A percentile compares a stretch with the other conserved stretches of the same genome.
Evolutionary conservation across 169 alveolate species (phyloP).

Genomic region (Plasmodium vivax): DNA sequence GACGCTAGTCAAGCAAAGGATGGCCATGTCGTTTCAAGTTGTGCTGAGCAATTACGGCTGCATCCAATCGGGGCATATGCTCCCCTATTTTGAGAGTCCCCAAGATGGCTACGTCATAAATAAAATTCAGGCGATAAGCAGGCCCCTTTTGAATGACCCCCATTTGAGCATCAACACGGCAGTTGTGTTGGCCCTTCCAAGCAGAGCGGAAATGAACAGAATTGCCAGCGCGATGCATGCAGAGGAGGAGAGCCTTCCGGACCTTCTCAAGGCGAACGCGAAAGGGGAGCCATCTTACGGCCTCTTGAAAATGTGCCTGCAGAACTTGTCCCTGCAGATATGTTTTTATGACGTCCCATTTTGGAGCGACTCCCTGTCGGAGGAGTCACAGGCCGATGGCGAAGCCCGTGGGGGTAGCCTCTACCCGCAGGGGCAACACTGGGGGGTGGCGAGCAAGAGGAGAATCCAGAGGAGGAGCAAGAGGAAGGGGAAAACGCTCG

Average conservation of each 20-base stretch:
- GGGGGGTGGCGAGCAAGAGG: background rate
- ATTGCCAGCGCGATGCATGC: background rate
- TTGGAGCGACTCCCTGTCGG: background rate
- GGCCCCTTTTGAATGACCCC: constrained; percentile 2
- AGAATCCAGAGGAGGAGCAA: background rate
- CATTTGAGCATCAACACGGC: constrained; percentile 7
- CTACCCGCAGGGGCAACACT: background rate
- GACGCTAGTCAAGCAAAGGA: constrained; percentile 15
- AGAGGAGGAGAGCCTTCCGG: background rate
- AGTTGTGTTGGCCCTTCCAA: constrained; percentile 15
- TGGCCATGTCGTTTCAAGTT: constrained; percentile 33
- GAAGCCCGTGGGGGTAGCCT: background rate
- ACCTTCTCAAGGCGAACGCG: background rate
- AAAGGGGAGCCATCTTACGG: background rate
- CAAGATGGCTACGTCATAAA: constrained; percentile 19
- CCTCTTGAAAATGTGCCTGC: constrained; percentile 12
- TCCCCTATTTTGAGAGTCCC: constrained; percentile 7
- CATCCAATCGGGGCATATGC: constrained; percentile 11
- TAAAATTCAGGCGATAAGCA: constrained; percentile 41
- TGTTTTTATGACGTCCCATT: constrained; percentile 15
- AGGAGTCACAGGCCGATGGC: background rate
- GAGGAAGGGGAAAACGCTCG: background rate
- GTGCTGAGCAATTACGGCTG: constrained; percentile 46
- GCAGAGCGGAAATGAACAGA: background rate
- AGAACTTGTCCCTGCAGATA: constrained; percentile 54